phyloP scores from a whole-genome alignment of 2,329 filamentous ascomycete genomes.

The Claviceps humidiphila region DNA sequence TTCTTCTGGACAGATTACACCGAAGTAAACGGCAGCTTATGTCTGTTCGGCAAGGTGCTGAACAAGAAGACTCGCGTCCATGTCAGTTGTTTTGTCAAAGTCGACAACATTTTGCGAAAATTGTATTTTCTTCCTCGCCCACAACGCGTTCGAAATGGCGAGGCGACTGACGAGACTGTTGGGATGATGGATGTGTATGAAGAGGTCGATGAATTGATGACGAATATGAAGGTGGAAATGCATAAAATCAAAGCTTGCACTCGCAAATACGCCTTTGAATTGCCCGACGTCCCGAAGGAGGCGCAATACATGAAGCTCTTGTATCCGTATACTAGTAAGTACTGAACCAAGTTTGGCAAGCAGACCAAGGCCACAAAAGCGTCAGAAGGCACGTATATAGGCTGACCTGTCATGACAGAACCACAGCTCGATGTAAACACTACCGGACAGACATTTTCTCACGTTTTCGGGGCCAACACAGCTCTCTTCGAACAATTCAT shows the following conservation, averaged over 20 bases:
- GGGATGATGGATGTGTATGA: constrained; percentile 81
- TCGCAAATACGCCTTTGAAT: constrained; percentile 91
- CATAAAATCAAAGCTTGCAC: constrained; percentile 88
- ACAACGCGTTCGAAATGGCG: constrained; percentile 39
- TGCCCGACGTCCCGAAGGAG: constrained; percentile 76
- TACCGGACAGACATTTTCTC: constrained; percentile 80
- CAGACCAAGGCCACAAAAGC: background rate
- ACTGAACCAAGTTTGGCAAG: no score
- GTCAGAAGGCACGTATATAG: background rate
- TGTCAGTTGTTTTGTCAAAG: constrained; percentile 88
- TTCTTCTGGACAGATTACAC: constrained; percentile 98
- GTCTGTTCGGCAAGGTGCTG: constrained; percentile 89
- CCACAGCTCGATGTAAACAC: constrained; percentile 55
- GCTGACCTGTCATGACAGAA: constrained; percentile 28
- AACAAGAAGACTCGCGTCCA: constrained; percentile 70
- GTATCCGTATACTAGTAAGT: constrained; percentile 72
- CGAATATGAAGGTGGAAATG: constrained; percentile 68
- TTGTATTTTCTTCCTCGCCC: constrained; percentile 84
- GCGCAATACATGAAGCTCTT: constrained; percentile 88
- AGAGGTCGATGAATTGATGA: constrained; percentile 83
- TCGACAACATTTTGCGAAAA: constrained; percentile 88
- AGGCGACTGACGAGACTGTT: constrained; percentile 63
- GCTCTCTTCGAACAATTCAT: constrained; percentile 96
- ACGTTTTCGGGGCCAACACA: constrained; percentile 87
- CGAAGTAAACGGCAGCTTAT: constrained; percentile 81